Base-by-base conservation (phyloP, 352 stramenopile species). In the Phytophthora syringae region DNA sequence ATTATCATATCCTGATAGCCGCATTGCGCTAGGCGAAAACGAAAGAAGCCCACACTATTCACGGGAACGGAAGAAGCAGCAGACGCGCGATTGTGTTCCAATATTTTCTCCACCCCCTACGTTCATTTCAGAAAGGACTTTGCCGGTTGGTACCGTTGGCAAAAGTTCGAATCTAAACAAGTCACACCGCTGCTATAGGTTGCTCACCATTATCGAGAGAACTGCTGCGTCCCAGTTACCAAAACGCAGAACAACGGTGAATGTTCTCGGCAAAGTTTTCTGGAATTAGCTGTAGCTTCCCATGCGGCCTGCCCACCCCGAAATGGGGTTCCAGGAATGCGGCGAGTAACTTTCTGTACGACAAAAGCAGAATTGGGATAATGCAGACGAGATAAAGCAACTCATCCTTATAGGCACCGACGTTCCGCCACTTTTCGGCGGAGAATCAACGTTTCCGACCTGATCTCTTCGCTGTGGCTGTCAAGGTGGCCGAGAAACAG, bases 281-380 rank as follows among this genome's bases (percentile, higher is more conserved):
- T 27, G 20, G n/a, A 57, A 51, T 51, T 37, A 64, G 22, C 32
- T 15, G 28, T n/a, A 16, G 44, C 12, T 53, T 53, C 39, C 12
- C 59, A 62, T 47, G 34, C 22, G 11, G 20, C 28, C 28, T 36
- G 54, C 9, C 21, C 43, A 18, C 22, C 60, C 42, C 51, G 52
- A 63, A 63, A 68, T 63, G 52, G 20, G n/a, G n/a, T 57, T 56
- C 52, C 61, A 45, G 52, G 43, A 63, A 56, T 6, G 25, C 13
- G 24, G 56, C 15, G 15, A 22, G 37, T 43, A 43, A 22, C 37
- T 5, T 43, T 5, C 37, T 21, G 2, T 21, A 43, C 12, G 5
- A 43, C 3, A 22, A 52, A 56, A 18, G 24, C 15, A 30, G 25
- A 34, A 44, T 50, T 45, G 60, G 11, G 60, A 67, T 51, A 60